Evolutionary conservation across 2,329 filamentous ascomycete species (phyloP), one percentile per base, ranked within the genome.

Genomic region (Aspergillus brasiliensis): DNA sequence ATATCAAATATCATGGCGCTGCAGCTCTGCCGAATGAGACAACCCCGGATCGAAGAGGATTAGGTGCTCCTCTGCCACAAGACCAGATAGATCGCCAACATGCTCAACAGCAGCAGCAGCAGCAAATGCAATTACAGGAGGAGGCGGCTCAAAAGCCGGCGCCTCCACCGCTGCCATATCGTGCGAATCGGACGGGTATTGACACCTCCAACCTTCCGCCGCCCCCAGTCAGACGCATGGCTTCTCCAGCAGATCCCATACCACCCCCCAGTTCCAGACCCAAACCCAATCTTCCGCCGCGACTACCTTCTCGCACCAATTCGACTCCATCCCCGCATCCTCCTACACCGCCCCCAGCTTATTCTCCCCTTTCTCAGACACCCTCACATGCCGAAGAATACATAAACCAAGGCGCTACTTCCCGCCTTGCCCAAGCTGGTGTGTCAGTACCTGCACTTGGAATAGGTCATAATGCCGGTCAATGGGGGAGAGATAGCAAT

Each of bases 381-480:
- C 57, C 74, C 59, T 56, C 59, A 52, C 75, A 68, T 56, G 71
- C 65, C 19, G 71, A 75, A 40, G 74, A 74, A 13, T 71, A 77
- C 51, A 66, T 87, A 46, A 86, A 87, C 56, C 81, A 84, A 66
- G 84, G 82, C 5, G 88, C 91, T 5, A 73, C 89, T 57, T 82
- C 79, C 59, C 84, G 91, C 44, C 81, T 97, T 8, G 86, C 88
- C 10, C 84, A 86, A 38, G 88, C 91, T 1, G 92, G 92, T 1
- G 82, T 97, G 5, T 90, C 88, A 0, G 91, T 97, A 0, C 89
- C 92, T 0, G 89, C 84, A 0, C 80, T 97, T 3, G 90, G 90
- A 5, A 96, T 96, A 62, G 88, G 86, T 4, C 65, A 66, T 55
- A 60, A 59, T 31, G 71, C 49, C 77, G 57, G 31, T 28, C 48